Evolutionary conservation across 106 monocot species (phyloP).

Genomic region (Xerophyta viscosa): DNA sequence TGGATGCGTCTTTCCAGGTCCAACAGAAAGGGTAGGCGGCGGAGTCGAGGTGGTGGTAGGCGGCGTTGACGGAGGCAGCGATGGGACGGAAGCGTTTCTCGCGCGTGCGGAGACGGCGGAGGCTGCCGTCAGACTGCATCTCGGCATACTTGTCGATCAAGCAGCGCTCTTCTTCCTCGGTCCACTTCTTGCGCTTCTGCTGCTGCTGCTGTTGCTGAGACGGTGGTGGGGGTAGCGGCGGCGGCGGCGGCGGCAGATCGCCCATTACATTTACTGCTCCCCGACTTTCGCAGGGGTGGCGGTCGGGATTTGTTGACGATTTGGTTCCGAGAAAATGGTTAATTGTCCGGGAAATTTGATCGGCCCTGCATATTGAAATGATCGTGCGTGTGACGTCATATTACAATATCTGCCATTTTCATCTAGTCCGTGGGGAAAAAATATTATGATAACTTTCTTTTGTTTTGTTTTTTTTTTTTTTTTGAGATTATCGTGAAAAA

Average conservation of each 20-base stretch:
- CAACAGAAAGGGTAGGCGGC: slow-evolving; percentile 39
- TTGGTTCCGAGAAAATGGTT: too few relatives aligned
- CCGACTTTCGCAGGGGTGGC: too few relatives aligned
- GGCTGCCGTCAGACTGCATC: slow-evolving; percentile 23
- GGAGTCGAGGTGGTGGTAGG: slow-evolving; percentile 37
- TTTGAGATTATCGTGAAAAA: too few relatives aligned
- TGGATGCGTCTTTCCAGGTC: slow-evolving; percentile 68
- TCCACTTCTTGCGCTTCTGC: slow-evolving; percentile 54
- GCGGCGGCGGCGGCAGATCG: neutral
- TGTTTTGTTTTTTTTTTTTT: too few relatives aligned
- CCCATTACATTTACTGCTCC: too few relatives aligned
- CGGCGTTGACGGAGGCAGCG: slow-evolving; percentile 49
- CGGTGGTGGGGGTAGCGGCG: neutral
- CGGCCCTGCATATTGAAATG: too few relatives aligned
- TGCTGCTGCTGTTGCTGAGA: neutral
- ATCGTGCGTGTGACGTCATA: too few relatives aligned
- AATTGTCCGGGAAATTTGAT: too few relatives aligned
- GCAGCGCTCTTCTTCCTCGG: slow-evolving; percentile 52
- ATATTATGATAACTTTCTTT: too few relatives aligned
- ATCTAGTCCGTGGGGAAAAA: too few relatives aligned
- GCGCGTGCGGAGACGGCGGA: slow-evolving; percentile 32
- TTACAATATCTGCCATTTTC: too few relatives aligned
- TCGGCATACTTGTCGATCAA: slow-evolving; percentile 50
- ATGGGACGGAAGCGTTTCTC: slow-evolving; percentile 58
- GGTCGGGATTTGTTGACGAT: too few relatives aligned